Conservation (phyloP, 257 asterid genomes). For the Rauvolfia tetraphylla region DNA sequence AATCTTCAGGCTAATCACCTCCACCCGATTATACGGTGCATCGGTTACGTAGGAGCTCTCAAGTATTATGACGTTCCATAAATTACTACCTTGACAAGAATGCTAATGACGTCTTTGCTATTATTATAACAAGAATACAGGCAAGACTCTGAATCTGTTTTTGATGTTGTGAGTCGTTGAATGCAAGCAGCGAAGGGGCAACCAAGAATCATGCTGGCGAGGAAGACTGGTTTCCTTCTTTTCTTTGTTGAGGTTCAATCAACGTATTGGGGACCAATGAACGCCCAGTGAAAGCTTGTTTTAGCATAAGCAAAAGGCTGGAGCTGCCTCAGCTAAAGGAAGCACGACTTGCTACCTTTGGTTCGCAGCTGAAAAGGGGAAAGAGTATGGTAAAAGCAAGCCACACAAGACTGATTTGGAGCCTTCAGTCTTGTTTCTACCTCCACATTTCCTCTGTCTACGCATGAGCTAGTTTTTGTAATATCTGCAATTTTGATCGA, state of each 20-base stretch:
- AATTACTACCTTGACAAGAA: no score
- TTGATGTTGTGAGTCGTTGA: no score
- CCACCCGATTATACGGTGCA: no score
- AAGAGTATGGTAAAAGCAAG: neutral
- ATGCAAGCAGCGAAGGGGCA: constrained; percentile 37
- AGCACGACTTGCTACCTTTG: neutral
- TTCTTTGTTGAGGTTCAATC: neutral
- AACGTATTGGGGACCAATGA: neutral
- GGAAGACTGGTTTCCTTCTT: neutral
- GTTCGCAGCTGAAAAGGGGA: neutral
- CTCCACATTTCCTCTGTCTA: neutral
- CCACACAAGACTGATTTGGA: neutral
- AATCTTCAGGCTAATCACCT: no score
- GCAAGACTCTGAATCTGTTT: no score
- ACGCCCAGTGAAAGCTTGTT: constrained; percentile 3
- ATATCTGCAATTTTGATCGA: neutral
- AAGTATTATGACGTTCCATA: no score
- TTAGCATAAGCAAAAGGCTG: constrained; percentile 10
- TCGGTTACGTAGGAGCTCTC: no score
- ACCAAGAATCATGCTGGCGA: constrained; percentile 32
- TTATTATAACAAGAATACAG: no score
- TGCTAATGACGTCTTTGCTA: no score
- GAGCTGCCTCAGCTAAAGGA: constrained; percentile 8
- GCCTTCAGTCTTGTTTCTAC: no score
- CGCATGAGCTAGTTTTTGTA: neutral